Base-by-base conservation (phyloP, 306 rosid species). In the Citrullus colocynthis region DNA sequence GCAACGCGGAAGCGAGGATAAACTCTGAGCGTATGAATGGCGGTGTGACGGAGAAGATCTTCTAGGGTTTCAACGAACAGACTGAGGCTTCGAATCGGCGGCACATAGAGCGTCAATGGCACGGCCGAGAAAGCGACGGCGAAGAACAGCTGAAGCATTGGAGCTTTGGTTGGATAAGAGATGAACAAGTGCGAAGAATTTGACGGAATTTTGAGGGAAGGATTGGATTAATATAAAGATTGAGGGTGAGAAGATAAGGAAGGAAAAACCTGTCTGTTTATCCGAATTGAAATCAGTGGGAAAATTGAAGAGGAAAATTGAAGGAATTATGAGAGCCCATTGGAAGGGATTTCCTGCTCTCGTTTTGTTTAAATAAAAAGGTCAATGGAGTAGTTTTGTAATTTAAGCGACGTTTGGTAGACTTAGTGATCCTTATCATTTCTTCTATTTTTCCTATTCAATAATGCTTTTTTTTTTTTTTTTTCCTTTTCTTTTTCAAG, bases 81-180 rank as follows among this genome's bases (percentile, higher is more conserved):
- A 59, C 79, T 92, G 59, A 95, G 82, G 89, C 88, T 89, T 0
- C 98, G 90, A 79, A 95, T 81, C 48, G 98, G 98, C 24, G 98
- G 97, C 64, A 95, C 79, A 85, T 92, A 95, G 6, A 95, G 83
- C 24, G 93, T 92, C 41, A 95, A 80, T 48, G 98, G 98, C 82
- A 86, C 90, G n/a, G 93, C 96, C 11, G 97, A 88, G 90, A 95
- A 89, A 6, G 97, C 98, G 80, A 90, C 92, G 13, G 97, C 98
- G 74, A 95, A 89, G 21, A 87, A 8, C 36, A 95, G 79, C 80
- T 88, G 91, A 52, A 92, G 87, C 98, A 95, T 95, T 85, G 80
- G 74, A 78, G 6, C 57, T 6, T 48, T 7, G 15, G 2, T 6
- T 11, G 49, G 73, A 36, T 36, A 28, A 8, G 49, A 37, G 28